Base-by-base conservation (phyloP, 2,329 filamentous ascomycete genomes). In the Colletotrichum lini region DNA sequence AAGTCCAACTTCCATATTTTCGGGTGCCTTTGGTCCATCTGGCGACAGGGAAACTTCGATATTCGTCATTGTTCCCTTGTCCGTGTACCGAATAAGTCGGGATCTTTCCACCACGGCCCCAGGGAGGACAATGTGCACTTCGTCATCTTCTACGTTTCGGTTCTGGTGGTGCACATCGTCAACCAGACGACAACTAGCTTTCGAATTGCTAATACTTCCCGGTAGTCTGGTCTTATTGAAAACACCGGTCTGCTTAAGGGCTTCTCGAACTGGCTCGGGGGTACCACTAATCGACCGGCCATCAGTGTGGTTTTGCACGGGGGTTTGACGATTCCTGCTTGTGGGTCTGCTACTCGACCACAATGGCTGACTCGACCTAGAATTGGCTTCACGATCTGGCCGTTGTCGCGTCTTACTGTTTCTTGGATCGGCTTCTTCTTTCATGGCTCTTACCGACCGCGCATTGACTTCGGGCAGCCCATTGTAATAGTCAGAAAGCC, bases 1-100 rank as follows among this genome's bases (percentile, higher is more conserved):
- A 23, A 10, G 13, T 3, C 4, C n/a, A 9, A 8, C n/a, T 44
- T n/a, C 18, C 35, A 44, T 8, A 52, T 4, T 52, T 35, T 18
- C 15, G 30, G n/a, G 38, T 40, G 47, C 13, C 45, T 62, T 10
- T 23, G 23, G 23, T 18, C 9, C 35, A 23, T 35, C 16, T 26
- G 21, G 30, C 13, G 47, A 10, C 8, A 26, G 42, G 15, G 21
- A 10, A 49, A 64, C 35, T 44, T 60, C 53, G 1, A 67, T 38
- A 9, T 52, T 58, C 26, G 65, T 64, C 59, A 67, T 75, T 3
- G 72, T 60, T n/a, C 67, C 70, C 47, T 72, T 71, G 38, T 77
- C 76, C 13, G 68, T 47, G 35, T 76, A 76, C 4, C 64, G 70
- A 23, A 76, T 30, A 21, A 76, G 74, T 3, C 2, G 21, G 6